Evolutionary conservation across 139 green algal species (phyloP).

Genomic region (Micractinium sp.): DNA sequence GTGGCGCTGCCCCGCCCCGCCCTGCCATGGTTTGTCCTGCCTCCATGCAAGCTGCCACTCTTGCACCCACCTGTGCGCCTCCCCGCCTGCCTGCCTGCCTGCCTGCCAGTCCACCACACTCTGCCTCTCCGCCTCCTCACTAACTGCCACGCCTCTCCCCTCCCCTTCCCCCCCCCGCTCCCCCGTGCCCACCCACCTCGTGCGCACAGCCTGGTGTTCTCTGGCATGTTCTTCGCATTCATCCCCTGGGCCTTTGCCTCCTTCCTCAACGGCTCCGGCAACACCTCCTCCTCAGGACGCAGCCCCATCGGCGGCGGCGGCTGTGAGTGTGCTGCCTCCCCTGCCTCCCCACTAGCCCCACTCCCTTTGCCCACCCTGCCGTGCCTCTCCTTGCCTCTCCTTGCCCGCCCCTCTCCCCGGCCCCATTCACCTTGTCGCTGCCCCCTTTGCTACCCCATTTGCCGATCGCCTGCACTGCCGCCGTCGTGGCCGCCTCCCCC

Average conservation of each 20-base stretch:
- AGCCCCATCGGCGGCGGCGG: neutral
- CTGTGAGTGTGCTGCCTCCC: neutral
- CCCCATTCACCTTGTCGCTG: neutral
- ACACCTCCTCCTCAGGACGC: neutral
- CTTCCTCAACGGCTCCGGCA: neutral
- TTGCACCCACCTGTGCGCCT: too few relatives aligned
- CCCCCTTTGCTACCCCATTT: neutral
- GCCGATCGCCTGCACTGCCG: too few relatives aligned
- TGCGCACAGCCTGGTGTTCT: neutral
- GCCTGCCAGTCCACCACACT: neutral
- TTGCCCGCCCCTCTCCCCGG: neutral
- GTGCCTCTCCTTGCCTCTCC: neutral
- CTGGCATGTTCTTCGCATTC: constrained; percentile 39
- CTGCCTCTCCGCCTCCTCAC: neutral
- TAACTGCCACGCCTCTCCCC: neutral
- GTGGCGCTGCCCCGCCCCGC: too few relatives aligned
- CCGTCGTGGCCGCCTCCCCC: neutral
- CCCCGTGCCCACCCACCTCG: neutral
- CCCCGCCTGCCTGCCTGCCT: neutral
- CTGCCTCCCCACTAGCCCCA: neutral
- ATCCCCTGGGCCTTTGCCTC: constrained; percentile 49
- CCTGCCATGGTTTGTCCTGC: too few relatives aligned
- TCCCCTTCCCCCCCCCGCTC: neutral
- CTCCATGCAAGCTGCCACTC: too few relatives aligned
- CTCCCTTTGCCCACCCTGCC: neutral